A percentile compares a stretch with the other conserved stretches of the same genome.
These are phyloP conservation scores for Huntiella bhutanensis DNA, from an alignment of 2,329 filamentous ascomycete genomes.

Conservation along the genomic window DNA sequence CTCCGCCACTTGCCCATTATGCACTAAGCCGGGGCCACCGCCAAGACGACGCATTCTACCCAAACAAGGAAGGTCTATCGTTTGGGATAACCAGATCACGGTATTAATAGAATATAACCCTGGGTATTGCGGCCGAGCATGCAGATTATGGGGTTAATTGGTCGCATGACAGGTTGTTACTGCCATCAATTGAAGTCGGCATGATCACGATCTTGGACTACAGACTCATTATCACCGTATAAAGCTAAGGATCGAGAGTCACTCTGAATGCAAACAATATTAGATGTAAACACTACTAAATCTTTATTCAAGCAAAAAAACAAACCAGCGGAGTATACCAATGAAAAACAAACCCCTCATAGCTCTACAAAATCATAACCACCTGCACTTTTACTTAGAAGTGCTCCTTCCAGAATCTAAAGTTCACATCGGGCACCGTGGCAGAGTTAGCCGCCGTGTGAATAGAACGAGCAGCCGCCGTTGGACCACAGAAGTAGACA, in stretches of 20 bases:
- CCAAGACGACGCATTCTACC: not conserved
- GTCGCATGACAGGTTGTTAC: too few species aligned
- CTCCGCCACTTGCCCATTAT: not conserved
- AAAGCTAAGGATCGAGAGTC: not conserved
- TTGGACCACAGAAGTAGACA: conserved; percentile 13
- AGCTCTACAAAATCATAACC: not conserved
- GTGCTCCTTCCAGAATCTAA: conserved; percentile 99
- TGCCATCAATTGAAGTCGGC: not conserved
- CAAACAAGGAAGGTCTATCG: conserved; percentile 16
- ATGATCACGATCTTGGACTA: not conserved
- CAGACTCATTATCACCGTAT: not conserved
- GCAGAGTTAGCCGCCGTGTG: conserved; percentile 62
- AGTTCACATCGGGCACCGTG: conserved; percentile 61
- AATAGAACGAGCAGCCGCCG: conserved; percentile 51
- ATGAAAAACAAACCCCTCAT: not conserved
- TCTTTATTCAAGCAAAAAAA: not conserved
- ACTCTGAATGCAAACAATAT: not conserved
- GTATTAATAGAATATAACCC: too few species aligned
- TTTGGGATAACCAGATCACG: too few species aligned
- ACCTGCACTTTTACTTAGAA: conserved; percentile 27
- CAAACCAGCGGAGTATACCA: not conserved
- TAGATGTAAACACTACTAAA: not conserved
- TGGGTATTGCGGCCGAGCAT: too few species aligned
- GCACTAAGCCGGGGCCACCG: not conserved
- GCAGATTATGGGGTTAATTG: too few species aligned